These are phyloP conservation scores for Bidens hawaiensis DNA, from an alignment of 140 eudicot species.

Conservation along the genomic window DNA sequence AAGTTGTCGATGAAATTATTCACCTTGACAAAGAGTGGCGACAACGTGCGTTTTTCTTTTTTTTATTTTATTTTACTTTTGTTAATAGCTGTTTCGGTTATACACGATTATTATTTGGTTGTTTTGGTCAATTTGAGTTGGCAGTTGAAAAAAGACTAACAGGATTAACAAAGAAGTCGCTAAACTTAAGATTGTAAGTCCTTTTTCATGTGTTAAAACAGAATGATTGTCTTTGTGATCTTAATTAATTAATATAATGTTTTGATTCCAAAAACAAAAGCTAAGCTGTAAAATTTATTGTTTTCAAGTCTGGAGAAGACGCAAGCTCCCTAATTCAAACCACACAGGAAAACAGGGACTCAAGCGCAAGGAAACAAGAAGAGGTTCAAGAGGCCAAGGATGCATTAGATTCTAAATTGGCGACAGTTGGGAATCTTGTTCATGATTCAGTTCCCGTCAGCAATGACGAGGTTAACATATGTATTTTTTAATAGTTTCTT, in stretches of 20 bases:
- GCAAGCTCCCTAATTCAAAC: conserved; percentile 46
- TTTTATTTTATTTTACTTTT: too few relatives aligned
- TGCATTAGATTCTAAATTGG: conserved; percentile 56
- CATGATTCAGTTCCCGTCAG: conserved; percentile 89
- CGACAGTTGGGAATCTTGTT: conserved; percentile 72
- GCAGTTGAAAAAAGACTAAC: conserved; percentile 61
- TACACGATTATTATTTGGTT: too few relatives aligned
- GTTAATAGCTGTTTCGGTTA: background rate
- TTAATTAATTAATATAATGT: too few relatives aligned
- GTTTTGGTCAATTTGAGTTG: conserved; percentile 62
- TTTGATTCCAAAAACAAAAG: background rate
- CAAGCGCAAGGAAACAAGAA: conserved; percentile 41
- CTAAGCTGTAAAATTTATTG: background rate
- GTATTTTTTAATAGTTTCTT: background rate
- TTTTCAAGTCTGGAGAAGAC: conserved; percentile 66
- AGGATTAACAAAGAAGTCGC: conserved; percentile 64
- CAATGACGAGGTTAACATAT: conserved; percentile 68
- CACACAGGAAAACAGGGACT: conserved; percentile 64
- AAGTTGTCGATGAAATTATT: conserved; percentile 73
- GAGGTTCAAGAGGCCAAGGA: conserved; percentile 60
- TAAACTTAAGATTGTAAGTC: conserved; percentile 72
- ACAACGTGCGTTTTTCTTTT: conserved; percentile 38
- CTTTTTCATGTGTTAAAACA: too few relatives aligned
- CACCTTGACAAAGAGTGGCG: conserved; percentile 71
- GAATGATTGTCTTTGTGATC: too few relatives aligned